Conservation (phyloP, 805 yeast genomes). For the Grigorovia humatica region DNA sequence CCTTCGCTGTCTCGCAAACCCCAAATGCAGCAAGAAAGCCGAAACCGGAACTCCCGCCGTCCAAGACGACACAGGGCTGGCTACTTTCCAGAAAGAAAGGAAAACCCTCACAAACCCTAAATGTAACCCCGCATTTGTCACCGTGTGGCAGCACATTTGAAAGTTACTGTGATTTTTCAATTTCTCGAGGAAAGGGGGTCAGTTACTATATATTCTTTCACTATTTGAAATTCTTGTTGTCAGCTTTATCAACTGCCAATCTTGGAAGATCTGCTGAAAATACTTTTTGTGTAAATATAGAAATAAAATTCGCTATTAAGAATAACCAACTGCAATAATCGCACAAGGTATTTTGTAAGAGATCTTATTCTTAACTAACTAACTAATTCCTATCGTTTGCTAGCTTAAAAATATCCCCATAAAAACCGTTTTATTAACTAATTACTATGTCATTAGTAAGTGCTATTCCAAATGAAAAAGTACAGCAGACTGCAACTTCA, state of each 20-base stretch:
- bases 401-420: too few relatives aligned
- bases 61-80: too few relatives aligned
- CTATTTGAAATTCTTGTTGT: not conserved
- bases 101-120: not conserved
- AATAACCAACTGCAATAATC: too few relatives aligned
- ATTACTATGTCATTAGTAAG: constrained; percentile 25
- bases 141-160: not conserved
- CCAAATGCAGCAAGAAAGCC: too few relatives aligned
- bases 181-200: not conserved
- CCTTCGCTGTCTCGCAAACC: too few relatives aligned
- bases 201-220: not conserved
- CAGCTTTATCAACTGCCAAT: not conserved
- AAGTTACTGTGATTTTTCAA: too few relatives aligned
- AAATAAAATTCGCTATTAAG: not conserved
- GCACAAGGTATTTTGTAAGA: too few relatives aligned
- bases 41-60: too few relatives aligned
- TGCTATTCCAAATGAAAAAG: constrained; percentile 9
- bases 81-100: too few relatives aligned
- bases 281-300: not conserved
- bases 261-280: not conserved
- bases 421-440: too few relatives aligned
- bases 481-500: constrained; percentile 2
- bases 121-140: not conserved
- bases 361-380: too few relatives aligned
- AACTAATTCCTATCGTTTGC: too few relatives aligned